Base-by-base conservation (phyloP, 495 filamentous ascomycete species). In the Podospora didyma region DNA sequence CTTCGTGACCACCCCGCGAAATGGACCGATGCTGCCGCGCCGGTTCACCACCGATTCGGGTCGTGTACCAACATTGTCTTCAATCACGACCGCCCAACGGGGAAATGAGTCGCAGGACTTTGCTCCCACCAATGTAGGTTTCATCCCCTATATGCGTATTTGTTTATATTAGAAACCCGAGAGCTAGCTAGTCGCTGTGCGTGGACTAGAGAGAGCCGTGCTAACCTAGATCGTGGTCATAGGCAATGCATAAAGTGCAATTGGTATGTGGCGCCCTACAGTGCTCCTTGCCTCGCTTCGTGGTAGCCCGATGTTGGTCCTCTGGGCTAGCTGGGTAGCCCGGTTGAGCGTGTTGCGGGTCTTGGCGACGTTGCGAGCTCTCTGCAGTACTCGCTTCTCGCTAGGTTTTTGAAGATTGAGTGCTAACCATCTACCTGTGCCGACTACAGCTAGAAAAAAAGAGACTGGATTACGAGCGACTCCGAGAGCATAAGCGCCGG, bases 41-140 rank as follows among this genome's bases (percentile, higher is more conserved):
- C 87, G 94, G 58, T 97, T 97, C 77, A 98, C 94, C 54, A 94
- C 91, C 24, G 90, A 94, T 64, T 88, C 89, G 54, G 89, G 90
- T 65, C 89, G 88, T 73, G 78, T 95, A 71, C 88, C 90, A 60
- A 89, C 87, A 63, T 79, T 93, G 77, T 87, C 82, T 49, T 84
- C 88, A 56, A 80, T 95, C 69, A 86, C 73, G 41, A 68, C 73
- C 34, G 57, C 62, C 49, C 69, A 73, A 63, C 73, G 73, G 57
- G 57, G 62, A 20, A 61, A 69, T 26, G 73, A 77, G 61, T 59
- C 72, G 47, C 71, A 70, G 59, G 74, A 77, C 59, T 76, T 76
- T 63, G 53, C 74, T 66, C 54, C 65, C 23, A 70, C 67, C 24
- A 67, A 69, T 66, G 75, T 76, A 77, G 57, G 72, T 69, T 48